These are phyloP conservation scores for Phlebopus sp. DNA, from an alignment of 1,284 basidiomycete genomes.

Conservation along the genomic window DNA sequence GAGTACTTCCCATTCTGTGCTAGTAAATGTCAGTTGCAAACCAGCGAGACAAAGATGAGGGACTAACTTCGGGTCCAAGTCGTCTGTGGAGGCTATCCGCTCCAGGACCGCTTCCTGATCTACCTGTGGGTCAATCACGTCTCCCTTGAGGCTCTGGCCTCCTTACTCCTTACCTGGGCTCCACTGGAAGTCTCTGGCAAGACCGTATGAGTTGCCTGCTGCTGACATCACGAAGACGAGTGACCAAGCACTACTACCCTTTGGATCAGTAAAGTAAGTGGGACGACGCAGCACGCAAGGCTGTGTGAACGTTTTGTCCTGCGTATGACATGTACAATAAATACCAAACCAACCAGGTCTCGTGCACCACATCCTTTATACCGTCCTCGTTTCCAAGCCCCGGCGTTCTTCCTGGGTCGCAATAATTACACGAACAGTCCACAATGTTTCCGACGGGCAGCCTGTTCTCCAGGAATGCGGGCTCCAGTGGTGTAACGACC, in stretches of 20 bases:
- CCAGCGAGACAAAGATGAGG: constrained; percentile 3
- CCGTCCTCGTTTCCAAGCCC: neutral
- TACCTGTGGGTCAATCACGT: constrained; percentile 26
- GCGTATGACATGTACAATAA: neutral
- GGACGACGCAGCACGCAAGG: neutral
- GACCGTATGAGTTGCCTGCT: constrained; percentile 9
- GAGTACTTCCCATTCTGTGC: constrained; percentile 73
- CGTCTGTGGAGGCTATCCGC: constrained; percentile 67
- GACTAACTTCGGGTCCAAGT: constrained; percentile 58
- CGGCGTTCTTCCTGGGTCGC: neutral
- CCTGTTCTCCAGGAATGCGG: constrained; percentile 3
- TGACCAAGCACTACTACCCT: no score
- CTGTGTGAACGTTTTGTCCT: neutral
- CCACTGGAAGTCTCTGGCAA: constrained; percentile 40
- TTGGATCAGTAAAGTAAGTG: neutral
- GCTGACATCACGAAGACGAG: constrained; percentile 15
- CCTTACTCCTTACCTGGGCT: constrained; percentile 42
- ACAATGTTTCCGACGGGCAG: constrained; percentile 18
- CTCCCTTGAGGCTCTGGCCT: neutral
- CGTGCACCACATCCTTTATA: neutral
- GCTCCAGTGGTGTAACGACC: constrained; percentile 9
- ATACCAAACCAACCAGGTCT: neutral
- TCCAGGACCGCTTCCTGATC: constrained; percentile 65
- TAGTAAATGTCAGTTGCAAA: constrained; percentile 31
- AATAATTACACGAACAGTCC: neutral